phyloP scores from a whole-genome alignment of 805 yeast species.

The Wickerhamiella occidentalis region DNA sequence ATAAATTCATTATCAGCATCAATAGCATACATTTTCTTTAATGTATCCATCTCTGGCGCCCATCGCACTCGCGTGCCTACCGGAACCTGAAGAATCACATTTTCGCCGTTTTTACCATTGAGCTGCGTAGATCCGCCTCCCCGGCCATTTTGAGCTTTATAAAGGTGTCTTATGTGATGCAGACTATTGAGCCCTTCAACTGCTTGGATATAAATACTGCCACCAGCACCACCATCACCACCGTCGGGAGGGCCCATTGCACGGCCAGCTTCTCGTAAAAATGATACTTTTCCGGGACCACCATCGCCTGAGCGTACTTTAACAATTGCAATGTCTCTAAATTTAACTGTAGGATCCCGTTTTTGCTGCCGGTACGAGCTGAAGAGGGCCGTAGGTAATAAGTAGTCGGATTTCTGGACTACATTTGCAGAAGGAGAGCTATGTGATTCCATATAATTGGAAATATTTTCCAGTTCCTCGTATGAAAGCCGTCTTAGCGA shows the following conservation, averaged over 20 bases:
- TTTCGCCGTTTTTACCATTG: conserved; percentile 78
- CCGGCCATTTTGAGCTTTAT: conserved; percentile 60
- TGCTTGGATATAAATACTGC: conserved; percentile 73
- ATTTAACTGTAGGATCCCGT: conserved; percentile 15
- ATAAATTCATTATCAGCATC: conserved; percentile 17
- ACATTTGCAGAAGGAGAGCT: conserved; percentile 8
- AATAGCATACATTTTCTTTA: conserved; percentile 16
- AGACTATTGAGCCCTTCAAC: conserved; percentile 58
- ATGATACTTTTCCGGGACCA: conserved; percentile 79
- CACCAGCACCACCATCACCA: conserved; percentile 97
- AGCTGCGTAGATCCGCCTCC: conserved; percentile 64
- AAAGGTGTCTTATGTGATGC: conserved; percentile 53
- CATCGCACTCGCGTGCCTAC: conserved; percentile 80
- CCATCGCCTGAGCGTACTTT: conserved; percentile 68
- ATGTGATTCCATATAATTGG: conserved; percentile 6
- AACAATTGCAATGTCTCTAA: conserved; percentile 51
- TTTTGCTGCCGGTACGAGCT: conserved; percentile 23
- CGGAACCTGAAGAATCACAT: conserved; percentile 73
- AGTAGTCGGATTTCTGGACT: conserved; percentile 8
- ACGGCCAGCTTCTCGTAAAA: conserved; percentile 72
- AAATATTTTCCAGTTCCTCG: conserved; percentile 8
- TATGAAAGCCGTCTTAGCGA: not conserved
- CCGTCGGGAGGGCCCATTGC: conserved; percentile 94
- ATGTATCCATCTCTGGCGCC: conserved; percentile 27
- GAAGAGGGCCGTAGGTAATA: conserved; percentile 16